Evolutionary conservation across 805 yeast species (phyloP), one percentile per base, ranked within the genome.

Genomic region (Sungouiella blattae): DNA sequence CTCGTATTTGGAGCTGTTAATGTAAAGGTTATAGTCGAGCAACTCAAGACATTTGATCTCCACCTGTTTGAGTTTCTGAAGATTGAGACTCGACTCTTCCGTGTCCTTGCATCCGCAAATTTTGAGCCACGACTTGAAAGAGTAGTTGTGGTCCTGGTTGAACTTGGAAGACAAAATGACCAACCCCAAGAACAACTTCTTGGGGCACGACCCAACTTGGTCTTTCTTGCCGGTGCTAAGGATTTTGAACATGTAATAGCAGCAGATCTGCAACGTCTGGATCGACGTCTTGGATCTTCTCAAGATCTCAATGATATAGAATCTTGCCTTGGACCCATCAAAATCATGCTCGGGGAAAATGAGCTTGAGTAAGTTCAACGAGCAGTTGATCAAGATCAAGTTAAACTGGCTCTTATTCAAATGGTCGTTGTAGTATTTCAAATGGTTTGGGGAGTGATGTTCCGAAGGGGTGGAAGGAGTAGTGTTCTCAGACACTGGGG

Each of bases 141-240:
- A 68, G 57, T 75, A 84, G 53, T 80, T 82, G 33, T 77, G 74
- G 58, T 87, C 95, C 52, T 80, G 87, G 40, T 73, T 67, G 55
- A 78, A 84, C 54, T 87, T 87, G 34, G 81, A 74, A 4, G 93
- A 80, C 25, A 87, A 62, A 35, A 86, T 83, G 35, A 87, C 56
- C 50, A 85, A 73, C 2, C 80, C 73, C 41, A 87, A 67, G 43
- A 87, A 80, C 27, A 78, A 71, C 42, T 83, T 75, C 47, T 84
- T 78, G 6, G 87, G 81, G 49, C 84, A 80, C 33, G 43, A 46
- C 23, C 55, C 33, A 15, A 47, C n/a, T 9, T 44, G 27, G 11
- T 33, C 26, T 17, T 32, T 21, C 24, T 42, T 36, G 15, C 26
- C 26, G 21, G 14, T 20, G 39, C 55, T 56, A 32, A 62, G 49